Evolutionary conservation across 306 rosid species (phyloP), one percentile per base, ranked within the genome.

Genomic region (Alnus rubra): DNA sequence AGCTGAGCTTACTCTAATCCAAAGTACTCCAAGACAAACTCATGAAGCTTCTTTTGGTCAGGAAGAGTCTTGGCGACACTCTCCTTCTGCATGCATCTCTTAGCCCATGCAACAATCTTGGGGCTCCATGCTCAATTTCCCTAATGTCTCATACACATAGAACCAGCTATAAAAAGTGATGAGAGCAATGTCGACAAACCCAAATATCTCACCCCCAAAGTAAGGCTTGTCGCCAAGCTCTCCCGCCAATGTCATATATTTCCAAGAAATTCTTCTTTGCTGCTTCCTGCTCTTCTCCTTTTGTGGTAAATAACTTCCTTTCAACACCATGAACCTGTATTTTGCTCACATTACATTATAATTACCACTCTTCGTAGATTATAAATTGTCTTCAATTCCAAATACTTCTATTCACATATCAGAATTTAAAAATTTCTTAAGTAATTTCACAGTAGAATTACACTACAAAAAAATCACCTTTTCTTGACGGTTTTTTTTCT

Each of bases 201-300:
- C 89, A 74, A 86, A 70, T 3, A 3, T 39, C 16, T 83, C 85
- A 14, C 83, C 89, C 2, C 83, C 89, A 78, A 86, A 80, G 44
- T 78, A 86, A 30, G 28, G 55, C 73, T 83, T 78, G 60, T 75
- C 68, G 4, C 83, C 81, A 15, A 86, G 74, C 75, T 80, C 35
- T 33, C 35, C 35, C 2, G 1, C 35, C 35, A 33, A 33, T 33
- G 2, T 33, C 35, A 1, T 33, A 33, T 1, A 33, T 33, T 79
- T 84, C 86, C 6, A 79, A 33, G 45, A 84, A 80, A 15, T 81
- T 85, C 9, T 49, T 78, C 81, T 75, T 86, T 50, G 80, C 78
- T 28, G 44, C 76, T 62, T 83, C 81, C 59, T 83, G 87, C 0
- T 77, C 35, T 45, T 86, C 85, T 76, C 89, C 85, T 19, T 80